phyloP scores from a whole-genome alignment of 768 basidiomycete species.

The Mrakia gelida region DNA sequence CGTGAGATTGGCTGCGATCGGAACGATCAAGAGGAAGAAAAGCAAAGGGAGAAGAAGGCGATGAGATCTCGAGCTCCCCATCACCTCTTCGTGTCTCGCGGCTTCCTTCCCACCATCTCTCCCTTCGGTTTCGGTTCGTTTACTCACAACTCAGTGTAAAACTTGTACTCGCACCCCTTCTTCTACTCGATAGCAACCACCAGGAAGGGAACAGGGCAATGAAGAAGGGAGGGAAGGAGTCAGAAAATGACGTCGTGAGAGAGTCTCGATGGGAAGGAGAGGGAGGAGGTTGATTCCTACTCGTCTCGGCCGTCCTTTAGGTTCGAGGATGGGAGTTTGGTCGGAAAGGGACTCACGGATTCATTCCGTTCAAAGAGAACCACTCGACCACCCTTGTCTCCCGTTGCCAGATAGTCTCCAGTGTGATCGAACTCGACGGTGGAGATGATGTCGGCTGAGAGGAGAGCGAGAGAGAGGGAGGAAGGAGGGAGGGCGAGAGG shows the following conservation, averaged over 20 bases:
- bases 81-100: background rate
- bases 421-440: constrained; percentile 99
- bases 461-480: background rate
- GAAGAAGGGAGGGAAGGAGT: constrained; percentile 19
- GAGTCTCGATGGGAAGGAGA: constrained; percentile 3
- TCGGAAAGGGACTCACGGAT: constrained; percentile 57
- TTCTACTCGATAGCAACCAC: constrained; percentile 55
- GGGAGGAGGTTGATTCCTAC: background rate
- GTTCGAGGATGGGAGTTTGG: background rate
- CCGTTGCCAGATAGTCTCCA: constrained; percentile 97
- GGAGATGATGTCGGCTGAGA: constrained; percentile 96
- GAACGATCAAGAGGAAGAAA: background rate
- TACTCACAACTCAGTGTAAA: constrained; percentile 74
- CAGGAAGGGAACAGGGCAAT: constrained; percentile 39
- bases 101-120: too few species aligned
- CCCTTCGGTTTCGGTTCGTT: background rate
- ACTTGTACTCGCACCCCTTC: constrained; percentile 99
- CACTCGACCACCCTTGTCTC: constrained; percentile 98
- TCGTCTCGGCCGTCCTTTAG: background rate
- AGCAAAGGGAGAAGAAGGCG: background rate
- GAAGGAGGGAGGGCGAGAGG: background rate
- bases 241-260: background rate
- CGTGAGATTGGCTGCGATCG: constrained; percentile 82
- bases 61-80: background rate
- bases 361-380: constrained; percentile 99